Percentiles rank a stretch among this genome's conserved stretches.
Evolutionary conservation across 306 rosid species (phyloP).

Genomic region (Castanea sativa): DNA sequence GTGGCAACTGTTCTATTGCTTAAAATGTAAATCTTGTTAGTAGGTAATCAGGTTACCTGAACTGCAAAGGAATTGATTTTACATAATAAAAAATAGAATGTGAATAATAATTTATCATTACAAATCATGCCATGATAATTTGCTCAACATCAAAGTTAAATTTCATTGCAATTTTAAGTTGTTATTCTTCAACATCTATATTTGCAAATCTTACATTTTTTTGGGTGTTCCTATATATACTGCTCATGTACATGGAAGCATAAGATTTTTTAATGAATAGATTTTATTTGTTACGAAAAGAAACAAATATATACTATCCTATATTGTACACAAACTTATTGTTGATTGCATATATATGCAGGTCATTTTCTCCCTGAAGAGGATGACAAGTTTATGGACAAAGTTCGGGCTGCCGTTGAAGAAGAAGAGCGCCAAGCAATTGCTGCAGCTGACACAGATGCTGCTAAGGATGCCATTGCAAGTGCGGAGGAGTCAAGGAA

Average conservation of each 20-base stretch:
- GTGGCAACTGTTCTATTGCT: background rate
- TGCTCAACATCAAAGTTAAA: background rate
- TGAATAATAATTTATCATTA: background rate
- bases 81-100: background rate
- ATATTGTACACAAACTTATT: background rate
- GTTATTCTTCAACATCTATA: background rate
- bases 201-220: background rate
- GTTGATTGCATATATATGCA: conserved; percentile 32
- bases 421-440: conserved; percentile 92
- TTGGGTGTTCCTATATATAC: too few relatives aligned
- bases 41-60: background rate
- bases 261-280: too few relatives aligned
- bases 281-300: too few relatives aligned
- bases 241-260: too few relatives aligned
- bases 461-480: conserved; percentile 87
- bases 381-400: conserved; percentile 81
- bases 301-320: background rate
- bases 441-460: conserved; percentile 78
- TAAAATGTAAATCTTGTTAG: background rate
- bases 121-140: background rate
- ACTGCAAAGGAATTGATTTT: background rate
- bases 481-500: conserved; percentile 77
- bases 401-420: conserved; percentile 80
- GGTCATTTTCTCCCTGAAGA: conserved; percentile 96
- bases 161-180: background rate